A percentile compares a stretch with the other conserved stretches of the same genome.
Conservation (phyloP, 768 basidiomycete genomes). For the Pleurotus tuoliensis region DNA sequence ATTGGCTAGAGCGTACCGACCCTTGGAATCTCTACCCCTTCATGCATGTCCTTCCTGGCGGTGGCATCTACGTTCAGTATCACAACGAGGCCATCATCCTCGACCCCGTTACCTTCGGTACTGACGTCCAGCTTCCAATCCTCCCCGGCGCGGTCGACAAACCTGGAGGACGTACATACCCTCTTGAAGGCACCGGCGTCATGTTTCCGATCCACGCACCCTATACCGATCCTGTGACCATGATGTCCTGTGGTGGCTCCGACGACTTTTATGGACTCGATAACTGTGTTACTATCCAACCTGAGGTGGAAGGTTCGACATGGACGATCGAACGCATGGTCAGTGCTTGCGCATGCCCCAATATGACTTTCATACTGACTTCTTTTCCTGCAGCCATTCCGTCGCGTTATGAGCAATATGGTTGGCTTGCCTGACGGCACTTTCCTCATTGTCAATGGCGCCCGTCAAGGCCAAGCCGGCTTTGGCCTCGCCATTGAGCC, state of each 20-base stretch:
- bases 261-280: conserved; percentile 52
- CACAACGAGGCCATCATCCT: conserved; percentile 80
- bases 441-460: conserved; percentile 74
- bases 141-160: conserved; percentile 69
- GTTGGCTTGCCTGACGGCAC: conserved; percentile 72
- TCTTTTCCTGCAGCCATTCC: conserved; percentile 45
- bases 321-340: conserved; percentile 84
- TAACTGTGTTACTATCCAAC: conserved; percentile 68
- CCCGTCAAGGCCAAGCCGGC: conserved; percentile 63
- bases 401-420: conserved; percentile 72
- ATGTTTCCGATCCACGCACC: conserved; percentile 39
- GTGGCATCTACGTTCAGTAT: conserved; percentile 55
- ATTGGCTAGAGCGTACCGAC: conserved; percentile 67
- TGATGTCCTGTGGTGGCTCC: conserved; percentile 80
- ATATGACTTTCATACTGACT: neutral
- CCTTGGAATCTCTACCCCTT: conserved; percentile 83
- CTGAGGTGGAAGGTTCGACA: conserved; percentile 55
- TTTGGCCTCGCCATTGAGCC: conserved; percentile 68
- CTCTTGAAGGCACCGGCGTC: conserved; percentile 2
- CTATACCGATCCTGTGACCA: conserved; percentile 63
- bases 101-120: conserved; percentile 61
- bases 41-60: conserved; percentile 64
- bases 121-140: conserved; percentile 50
- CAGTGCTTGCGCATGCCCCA: conserved; percentile 14
- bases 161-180: conserved; percentile 6